phyloP scores from a whole-genome alignment of 768 basidiomycete genomes.

The Aureoboletus auriporus region DNA sequence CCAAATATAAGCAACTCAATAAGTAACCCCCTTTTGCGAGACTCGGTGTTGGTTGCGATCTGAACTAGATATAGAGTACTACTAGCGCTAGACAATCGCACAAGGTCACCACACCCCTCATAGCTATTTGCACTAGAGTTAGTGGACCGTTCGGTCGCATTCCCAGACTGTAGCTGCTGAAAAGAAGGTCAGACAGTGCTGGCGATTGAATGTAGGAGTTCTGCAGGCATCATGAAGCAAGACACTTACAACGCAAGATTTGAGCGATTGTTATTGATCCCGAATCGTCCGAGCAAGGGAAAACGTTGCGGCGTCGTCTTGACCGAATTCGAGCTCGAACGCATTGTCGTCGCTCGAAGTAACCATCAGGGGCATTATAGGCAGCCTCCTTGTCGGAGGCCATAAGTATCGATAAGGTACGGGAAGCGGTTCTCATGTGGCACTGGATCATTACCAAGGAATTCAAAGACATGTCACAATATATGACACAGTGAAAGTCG shows the following conservation, averaged over 20 bases:
- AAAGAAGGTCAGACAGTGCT: constrained; percentile 31
- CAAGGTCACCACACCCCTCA: constrained; percentile 21
- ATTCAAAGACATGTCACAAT: too few relatives aligned
- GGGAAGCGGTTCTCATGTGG: constrained; percentile 3
- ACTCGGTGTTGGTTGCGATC: constrained; percentile 43
- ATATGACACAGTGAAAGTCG: too few relatives aligned
- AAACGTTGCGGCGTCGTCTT: constrained; percentile 21
- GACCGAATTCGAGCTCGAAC: constrained; percentile 31
- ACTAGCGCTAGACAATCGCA: too few relatives aligned
- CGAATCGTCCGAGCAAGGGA: neutral
- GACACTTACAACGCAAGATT: constrained; percentile 28
- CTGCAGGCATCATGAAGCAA: neutral
- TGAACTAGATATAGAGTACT: constrained; percentile 17
- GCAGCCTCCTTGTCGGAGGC: constrained; percentile 28
- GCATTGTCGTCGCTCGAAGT: constrained; percentile 32
- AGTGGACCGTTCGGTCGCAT: constrained; percentile 7
- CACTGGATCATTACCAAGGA: too few relatives aligned
- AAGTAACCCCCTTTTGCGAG: constrained; percentile 62
- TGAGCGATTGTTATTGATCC: constrained; percentile 17
- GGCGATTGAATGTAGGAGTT: constrained; percentile 3
- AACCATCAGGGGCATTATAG: constrained; percentile 32
- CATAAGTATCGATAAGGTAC: constrained; percentile 19
- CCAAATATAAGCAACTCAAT: constrained; percentile 71
- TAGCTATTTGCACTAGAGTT: neutral
- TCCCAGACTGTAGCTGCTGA: constrained; percentile 18